phyloP scores from a whole-genome alignment of 1,139 yeast genomes.

The Maudiozyma humilis region DNA sequence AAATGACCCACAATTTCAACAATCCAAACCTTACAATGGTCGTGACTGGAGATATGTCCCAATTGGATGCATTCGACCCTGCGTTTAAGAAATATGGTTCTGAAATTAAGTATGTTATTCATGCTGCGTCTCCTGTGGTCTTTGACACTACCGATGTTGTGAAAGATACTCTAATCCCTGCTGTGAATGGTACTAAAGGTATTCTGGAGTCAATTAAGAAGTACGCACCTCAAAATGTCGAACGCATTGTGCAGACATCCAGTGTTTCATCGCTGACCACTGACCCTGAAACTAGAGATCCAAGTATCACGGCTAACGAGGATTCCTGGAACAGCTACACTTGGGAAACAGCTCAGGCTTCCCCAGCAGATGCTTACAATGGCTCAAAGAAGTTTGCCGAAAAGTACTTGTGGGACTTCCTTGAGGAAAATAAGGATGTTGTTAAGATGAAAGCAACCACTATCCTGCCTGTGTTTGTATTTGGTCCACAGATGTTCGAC shows the following conservation, averaged over 20 bases:
- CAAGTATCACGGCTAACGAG: constrained; percentile 23
- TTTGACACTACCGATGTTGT: constrained; percentile 25
- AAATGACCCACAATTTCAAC: constrained; percentile 21
- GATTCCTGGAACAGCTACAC: constrained; percentile 36
- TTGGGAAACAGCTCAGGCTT: constrained; percentile 31
- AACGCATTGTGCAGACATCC: constrained; percentile 47
- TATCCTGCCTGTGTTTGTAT: constrained; percentile 40
- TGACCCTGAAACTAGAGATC: constrained; percentile 3
- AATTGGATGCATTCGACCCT: constrained; percentile 34
- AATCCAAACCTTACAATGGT: constrained; percentile 30
- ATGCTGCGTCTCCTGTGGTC: constrained; percentile 39
- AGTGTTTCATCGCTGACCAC: constrained; percentile 40
- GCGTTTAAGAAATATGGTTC: constrained; percentile 28
- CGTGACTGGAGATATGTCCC: constrained; percentile 33
- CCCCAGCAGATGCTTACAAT: constrained; percentile 33
- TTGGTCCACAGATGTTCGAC: constrained; percentile 37
- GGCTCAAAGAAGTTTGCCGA: constrained; percentile 44
- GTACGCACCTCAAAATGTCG: constrained; percentile 38
- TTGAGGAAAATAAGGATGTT: constrained; percentile 27
- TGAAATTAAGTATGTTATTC: constrained; percentile 34
- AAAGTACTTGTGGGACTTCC: constrained; percentile 45
- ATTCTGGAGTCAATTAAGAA: constrained; percentile 37
- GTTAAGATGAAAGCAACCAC: constrained; percentile 36
- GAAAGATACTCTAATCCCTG: constrained; percentile 38
- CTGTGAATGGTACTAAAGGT: constrained; percentile 41